Percentiles rank a stretch among this genome's conserved stretches.
phyloP scores from a whole-genome alignment of 768 basidiomycete species.

The Leucosporidium creatinivorum region DNA sequence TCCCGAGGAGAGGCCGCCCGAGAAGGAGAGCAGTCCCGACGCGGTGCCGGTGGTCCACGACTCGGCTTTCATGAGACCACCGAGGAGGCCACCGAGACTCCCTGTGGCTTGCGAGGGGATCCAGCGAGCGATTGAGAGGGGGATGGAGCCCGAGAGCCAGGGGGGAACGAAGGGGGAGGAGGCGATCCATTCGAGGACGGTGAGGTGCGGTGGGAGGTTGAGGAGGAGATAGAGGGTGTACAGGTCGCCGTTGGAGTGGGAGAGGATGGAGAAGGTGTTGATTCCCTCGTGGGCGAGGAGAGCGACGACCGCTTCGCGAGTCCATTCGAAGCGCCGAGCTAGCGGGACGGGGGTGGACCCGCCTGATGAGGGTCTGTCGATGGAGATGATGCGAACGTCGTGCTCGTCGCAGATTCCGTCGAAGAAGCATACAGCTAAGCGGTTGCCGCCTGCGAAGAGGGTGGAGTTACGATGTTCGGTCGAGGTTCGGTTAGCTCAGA shows the following conservation, averaged over 20 bases:
- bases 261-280: neutral
- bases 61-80: too few species aligned
- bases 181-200: slow-evolving; percentile 8
- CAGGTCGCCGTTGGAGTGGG: slow-evolving; percentile 26
- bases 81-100: neutral
- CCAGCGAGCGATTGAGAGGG: slow-evolving; percentile 6
- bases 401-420: neutral
- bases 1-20: neutral
- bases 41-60: too few species aligned
- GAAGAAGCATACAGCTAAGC: neutral
- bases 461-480: neutral
- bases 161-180: slow-evolving; percentile 22
- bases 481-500: neutral
- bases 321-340: neutral
- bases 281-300: neutral
- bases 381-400: slow-evolving; percentile 7
- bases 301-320: slow-evolving; percentile 5
- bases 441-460: neutral
- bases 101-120: neutral
- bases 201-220: neutral
- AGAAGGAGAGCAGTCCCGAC: too few species aligned
- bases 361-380: slow-evolving; percentile 17
- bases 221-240: slow-evolving; percentile 17
- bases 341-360: neutral
- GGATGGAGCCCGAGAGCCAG: neutral